phyloP scores from a whole-genome alignment of 2,329 filamentous ascomycete genomes.

The Colletotrichum chrysophilum region DNA sequence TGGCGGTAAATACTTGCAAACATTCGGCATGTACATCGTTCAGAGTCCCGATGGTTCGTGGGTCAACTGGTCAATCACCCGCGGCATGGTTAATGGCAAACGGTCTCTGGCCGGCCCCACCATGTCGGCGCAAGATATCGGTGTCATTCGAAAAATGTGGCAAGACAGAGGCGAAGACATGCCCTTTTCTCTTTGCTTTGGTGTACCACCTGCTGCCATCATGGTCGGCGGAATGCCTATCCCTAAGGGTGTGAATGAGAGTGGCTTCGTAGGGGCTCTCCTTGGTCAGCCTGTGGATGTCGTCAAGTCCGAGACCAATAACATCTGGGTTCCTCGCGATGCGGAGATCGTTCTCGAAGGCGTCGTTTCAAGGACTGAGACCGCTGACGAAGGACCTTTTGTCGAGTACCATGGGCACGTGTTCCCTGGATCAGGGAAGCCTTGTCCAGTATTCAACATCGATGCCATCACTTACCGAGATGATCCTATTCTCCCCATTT shows the following conservation, averaged over 20 bases:
- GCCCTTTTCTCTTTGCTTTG: slow-evolving; percentile 51
- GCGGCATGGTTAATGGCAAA: slow-evolving; percentile 51
- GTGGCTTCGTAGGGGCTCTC: slow-evolving; percentile 52
- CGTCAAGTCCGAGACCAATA: slow-evolving; percentile 56
- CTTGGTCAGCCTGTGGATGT: slow-evolving; percentile 48
- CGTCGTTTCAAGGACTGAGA: slow-evolving; percentile 47
- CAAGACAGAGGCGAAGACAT: slow-evolving; percentile 45
- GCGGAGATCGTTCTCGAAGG: slow-evolving; percentile 57
- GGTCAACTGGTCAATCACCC: slow-evolving; percentile 51
- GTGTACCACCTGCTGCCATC: slow-evolving; percentile 53
- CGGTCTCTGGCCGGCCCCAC: slow-evolving; percentile 46
- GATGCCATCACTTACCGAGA: slow-evolving; percentile 52
- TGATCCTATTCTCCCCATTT: slow-evolving; percentile 52
- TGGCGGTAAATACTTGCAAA: slow-evolving; percentile 55
- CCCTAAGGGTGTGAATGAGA: slow-evolving; percentile 51
- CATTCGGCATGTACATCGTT: slow-evolving; percentile 53
- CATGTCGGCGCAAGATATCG: slow-evolving; percentile 49
- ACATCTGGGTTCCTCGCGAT: slow-evolving; percentile 52
- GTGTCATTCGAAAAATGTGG: slow-evolving; percentile 51
- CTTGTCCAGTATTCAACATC: slow-evolving; percentile 46
- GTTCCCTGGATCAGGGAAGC: background rate
- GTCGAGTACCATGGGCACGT: slow-evolving; percentile 41
- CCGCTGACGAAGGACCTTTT: slow-evolving; percentile 50
- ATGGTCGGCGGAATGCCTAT: slow-evolving; percentile 53
- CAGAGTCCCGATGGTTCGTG: slow-evolving; percentile 49